These are phyloP conservation scores for Thermomucor indicae-seudaticae DNA, from an alignment of 371 early-diverging fungal genomes.

Conservation along the genomic window DNA sequence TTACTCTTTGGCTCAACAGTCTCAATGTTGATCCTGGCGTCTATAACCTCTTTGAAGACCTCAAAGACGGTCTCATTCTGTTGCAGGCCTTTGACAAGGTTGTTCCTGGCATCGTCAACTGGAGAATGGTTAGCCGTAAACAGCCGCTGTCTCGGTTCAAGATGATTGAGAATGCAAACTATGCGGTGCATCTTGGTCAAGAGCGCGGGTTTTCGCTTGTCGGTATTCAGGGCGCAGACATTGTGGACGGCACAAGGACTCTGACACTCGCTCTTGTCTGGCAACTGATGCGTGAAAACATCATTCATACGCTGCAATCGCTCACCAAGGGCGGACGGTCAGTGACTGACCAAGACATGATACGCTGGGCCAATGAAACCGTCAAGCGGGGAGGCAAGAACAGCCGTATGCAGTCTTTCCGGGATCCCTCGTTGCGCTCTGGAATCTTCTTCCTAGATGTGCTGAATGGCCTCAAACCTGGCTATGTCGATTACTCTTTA, in stretches of 20 bases:
- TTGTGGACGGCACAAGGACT: slow-evolving; percentile 86
- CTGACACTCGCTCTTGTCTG: slow-evolving; percentile 87
- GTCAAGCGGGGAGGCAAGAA: slow-evolving; percentile 67
- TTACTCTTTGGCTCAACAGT: slow-evolving; percentile 94
- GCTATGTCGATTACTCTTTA: slow-evolving; percentile 85
- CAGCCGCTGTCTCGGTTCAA: slow-evolving; percentile 84
- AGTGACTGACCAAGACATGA: slow-evolving; percentile 88
- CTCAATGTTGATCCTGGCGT: slow-evolving; percentile 95
- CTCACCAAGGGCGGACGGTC: slow-evolving; percentile 76
- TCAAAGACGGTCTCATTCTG: slow-evolving; percentile 74
- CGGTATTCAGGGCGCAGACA: slow-evolving; percentile 93
- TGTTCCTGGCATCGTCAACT: slow-evolving; percentile 83
- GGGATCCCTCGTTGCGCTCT: slow-evolving; percentile 72
- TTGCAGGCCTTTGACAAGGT: slow-evolving; percentile 94
- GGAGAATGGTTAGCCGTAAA: slow-evolving; percentile 80
- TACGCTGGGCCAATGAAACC: slow-evolving; percentile 90
- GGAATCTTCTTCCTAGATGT: slow-evolving; percentile 88
- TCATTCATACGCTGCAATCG: slow-evolving; percentile 86
- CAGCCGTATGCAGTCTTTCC: slow-evolving; percentile 75
- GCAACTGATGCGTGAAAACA: slow-evolving; percentile 97
- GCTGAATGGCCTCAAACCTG: slow-evolving; percentile 87
- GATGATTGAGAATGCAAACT: slow-evolving; percentile 95
- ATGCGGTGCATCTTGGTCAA: slow-evolving; percentile 85
- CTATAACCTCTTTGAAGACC: slow-evolving; percentile 84
- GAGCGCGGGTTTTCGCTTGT: slow-evolving; percentile 85